Evolutionary conservation across 306 rosid species (phyloP).

Genomic region (Gynostemma pentaphyllum): DNA sequence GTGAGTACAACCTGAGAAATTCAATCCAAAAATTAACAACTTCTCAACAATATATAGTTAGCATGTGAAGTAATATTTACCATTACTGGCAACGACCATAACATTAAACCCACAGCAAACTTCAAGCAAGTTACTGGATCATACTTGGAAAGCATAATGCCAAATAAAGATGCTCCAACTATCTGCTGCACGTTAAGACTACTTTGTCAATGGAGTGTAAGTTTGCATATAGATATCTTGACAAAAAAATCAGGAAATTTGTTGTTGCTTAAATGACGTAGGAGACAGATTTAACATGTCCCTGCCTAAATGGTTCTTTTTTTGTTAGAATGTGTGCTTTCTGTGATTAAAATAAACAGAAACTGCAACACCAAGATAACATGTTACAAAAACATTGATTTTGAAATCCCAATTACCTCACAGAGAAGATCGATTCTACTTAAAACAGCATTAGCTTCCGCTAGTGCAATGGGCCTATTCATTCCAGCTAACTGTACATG

Average conservation of each 20-base stretch:
- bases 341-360: constrained; percentile 2
- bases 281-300: not conserved
- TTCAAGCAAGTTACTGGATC: constrained; percentile 85
- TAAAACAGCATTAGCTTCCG: constrained; percentile 82
- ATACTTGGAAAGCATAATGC: constrained; percentile 70
- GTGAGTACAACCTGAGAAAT: constrained; percentile 52
- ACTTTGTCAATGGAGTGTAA: constrained; percentile 12
- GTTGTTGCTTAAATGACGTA: not conserved
- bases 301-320: not conserved
- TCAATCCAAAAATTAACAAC: constrained; percentile 1
- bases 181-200: constrained; percentile 58
- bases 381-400: not conserved
- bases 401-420: constrained; percentile 46
- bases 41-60: constrained; percentile 15
- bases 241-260: not conserved
- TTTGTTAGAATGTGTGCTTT: constrained; percentile 8
- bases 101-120: constrained; percentile 59
- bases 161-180: constrained; percentile 77
- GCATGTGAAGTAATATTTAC: constrained; percentile 41
- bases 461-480: constrained; percentile 87
- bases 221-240: not conserved
- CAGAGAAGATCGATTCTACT: constrained; percentile 88
- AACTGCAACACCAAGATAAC: not conserved
- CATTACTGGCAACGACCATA: constrained; percentile 62
- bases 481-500: constrained; percentile 72